A percentile compares a stretch with the other conserved stretches of the same genome.
These are phyloP conservation scores for Eucommia ulmoides DNA, from an alignment of 257 asterid species.

Conservation along the genomic window DNA sequence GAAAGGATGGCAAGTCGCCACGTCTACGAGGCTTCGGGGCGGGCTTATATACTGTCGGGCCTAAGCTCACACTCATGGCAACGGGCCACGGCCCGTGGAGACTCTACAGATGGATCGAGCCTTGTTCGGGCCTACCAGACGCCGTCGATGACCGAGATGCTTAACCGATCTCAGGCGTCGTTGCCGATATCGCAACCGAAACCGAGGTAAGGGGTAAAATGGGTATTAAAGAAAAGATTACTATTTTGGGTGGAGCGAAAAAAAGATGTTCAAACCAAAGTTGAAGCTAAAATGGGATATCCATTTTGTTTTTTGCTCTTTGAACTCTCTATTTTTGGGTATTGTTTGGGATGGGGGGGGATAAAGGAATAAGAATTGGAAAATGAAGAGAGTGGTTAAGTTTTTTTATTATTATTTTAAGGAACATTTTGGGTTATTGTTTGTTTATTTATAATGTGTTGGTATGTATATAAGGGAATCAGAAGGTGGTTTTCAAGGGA, in stretches of 20 bases:
- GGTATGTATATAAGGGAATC: constrained; percentile 19
- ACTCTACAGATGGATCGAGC: constrained; percentile 70
- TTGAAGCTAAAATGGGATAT: no score
- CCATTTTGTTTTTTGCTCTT: neutral
- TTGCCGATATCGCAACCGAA: constrained; percentile 29
- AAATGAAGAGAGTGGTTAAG: no score
- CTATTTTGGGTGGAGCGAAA: no score
- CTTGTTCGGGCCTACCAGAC: constrained; percentile 79
- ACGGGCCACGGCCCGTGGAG: constrained; percentile 96
- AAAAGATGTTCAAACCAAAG: no score
- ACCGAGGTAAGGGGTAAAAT: constrained; percentile 33
- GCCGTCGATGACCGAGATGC: constrained; percentile 91
- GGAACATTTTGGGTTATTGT: no score
- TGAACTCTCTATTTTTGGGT: neutral
- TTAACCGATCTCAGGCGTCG: constrained; percentile 74
- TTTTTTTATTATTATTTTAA: no score
- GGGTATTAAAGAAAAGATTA: no score
- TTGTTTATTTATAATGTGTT: no score
- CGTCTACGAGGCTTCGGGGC: constrained; percentile 86
- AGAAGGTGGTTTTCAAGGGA: constrained; percentile 6
- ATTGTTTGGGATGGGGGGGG: constrained; percentile 10
- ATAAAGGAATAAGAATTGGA: neutral
- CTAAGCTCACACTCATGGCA: constrained; percentile 99
- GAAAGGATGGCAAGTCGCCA: constrained; percentile 84
- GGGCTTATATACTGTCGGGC: constrained; percentile 87